Percentiles rank a stretch among this genome's conserved stretches.
Evolutionary conservation across 768 basidiomycete species (phyloP).

Genomic region (Russula virescens): DNA sequence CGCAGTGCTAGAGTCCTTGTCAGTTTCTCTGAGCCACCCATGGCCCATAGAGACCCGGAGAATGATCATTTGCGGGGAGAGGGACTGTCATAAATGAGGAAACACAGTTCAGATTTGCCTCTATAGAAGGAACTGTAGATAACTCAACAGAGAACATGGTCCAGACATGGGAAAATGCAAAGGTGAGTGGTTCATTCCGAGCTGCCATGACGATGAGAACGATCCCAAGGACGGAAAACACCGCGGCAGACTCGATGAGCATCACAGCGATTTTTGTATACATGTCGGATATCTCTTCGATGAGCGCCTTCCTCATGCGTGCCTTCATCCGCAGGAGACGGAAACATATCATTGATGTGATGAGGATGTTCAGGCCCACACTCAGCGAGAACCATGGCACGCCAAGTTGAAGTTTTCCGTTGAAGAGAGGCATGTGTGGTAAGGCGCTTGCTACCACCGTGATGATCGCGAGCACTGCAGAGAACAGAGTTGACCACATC

Average conservation of each 20-base stretch:
- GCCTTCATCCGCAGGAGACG: conserved; percentile 34
- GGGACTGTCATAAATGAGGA: conserved; percentile 14
- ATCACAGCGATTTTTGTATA: conserved; percentile 37
- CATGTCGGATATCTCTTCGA: conserved; percentile 24
- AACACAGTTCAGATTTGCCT: background rate
- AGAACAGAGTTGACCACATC: no score
- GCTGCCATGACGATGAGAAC: conserved; percentile 38
- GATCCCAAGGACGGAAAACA: conserved; percentile 36
- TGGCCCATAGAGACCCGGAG: conserved; percentile 25
- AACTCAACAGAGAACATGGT: conserved; percentile 37
- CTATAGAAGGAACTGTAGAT: background rate
- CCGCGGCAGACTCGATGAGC: conserved; percentile 18
- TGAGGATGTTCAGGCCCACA: conserved; percentile 29
- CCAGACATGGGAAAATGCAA: conserved; percentile 39
- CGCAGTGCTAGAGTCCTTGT: conserved; percentile 2
- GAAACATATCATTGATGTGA: conserved; percentile 31
- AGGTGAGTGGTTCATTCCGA: conserved; percentile 30
- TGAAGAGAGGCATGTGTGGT: conserved; percentile 39
- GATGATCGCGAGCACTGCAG: conserved; percentile 39
- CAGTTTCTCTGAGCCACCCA: conserved; percentile 32
- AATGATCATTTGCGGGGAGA: no score
- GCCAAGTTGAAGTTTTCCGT: conserved; percentile 36
- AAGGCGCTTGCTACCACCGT: conserved; percentile 35
- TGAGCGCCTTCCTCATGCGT: conserved; percentile 24
- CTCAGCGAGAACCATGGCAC: conserved; percentile 38